Evolutionary conservation across 2,329 filamentous ascomycete genomes (phyloP), one percentile per base, ranked within the genome.

Genomic region (Thelonectria blattea): DNA sequence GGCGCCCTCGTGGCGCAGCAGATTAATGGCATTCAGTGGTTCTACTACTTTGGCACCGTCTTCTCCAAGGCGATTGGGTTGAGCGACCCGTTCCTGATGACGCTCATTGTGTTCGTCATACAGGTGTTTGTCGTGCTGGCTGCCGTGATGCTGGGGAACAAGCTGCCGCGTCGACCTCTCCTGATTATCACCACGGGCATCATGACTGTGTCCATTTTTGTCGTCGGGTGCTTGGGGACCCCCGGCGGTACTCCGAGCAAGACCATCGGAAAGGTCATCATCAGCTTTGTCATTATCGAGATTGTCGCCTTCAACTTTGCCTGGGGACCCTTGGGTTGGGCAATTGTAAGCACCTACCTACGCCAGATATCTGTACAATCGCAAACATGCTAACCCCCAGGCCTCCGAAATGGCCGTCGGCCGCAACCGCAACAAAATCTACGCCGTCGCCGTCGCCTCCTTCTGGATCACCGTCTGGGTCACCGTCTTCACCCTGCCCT

Each of bases 11-110:
- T 79, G 41, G 77, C 79, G 2, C 80, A 82, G 64, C 80, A 83
- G 70, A 79, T 83, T 70, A 79, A 79, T 71, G 79, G 80, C 18
- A 81, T 82, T 53, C 77, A 79, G 49, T 82, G 76, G 71, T 80
- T 79, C 65, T 80, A 80, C 67, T 75, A 74, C 51, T 80, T 76
- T 32, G 78, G 78, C 2, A 76, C 76, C 1, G 74, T 81, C 30
- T 81, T 81, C 61, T 72, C 75, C 20, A 69, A 81, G 63, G 71
- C 74, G 2, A 80, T 81, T 49, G 78, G 79, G 0, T 62, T 80
- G 2, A 61, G 60, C 0, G 73, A 81, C 14, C 77, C 79, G 0
- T 80, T 79, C 56, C 68, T 76, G 5, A 79, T 80, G 66, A 75
- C 72, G 1, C 72, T 78, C 12, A 79, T 80, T 32, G 76, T 76